Evolutionary conservation across 2,329 filamentous ascomycete genomes (phyloP), one percentile per base, ranked within the genome.

Genomic region (Penicillium sp.): DNA sequence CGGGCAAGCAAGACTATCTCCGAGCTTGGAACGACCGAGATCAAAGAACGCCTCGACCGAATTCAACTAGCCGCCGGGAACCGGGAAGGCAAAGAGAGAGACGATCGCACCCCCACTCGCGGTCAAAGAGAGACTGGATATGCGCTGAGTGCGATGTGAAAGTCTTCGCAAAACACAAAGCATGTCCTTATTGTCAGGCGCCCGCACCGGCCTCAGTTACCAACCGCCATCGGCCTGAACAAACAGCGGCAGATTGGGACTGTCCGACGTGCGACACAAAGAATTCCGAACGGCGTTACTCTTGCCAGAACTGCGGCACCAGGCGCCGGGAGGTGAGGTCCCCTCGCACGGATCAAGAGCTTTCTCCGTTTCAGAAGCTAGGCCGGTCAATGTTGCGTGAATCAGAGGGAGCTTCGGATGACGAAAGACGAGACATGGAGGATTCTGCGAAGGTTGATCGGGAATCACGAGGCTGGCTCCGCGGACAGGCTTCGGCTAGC

Each of bases 301-400:
- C 37, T 20, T 67, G 64, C 31, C 58, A 57, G 5, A 43, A 45
- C 35, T 67, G 64, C 45, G 45, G 51, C 13, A 48, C 48, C n/a
- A 43, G 51, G 13, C 51, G 53, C 13, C 55, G 60, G 7, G 47
- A 50, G 9, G 32, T 38, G 10, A 15, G 15, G 26, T n/a, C n/a
- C n/a, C n/a, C n/a, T n/a, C n/a, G n/a, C n/a, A n/a, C n/a, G n/a
- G n/a, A n/a, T n/a, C n/a, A n/a, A n/a, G n/a, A n/a, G n/a, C n/a
- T n/a, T n/a, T n/a, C 26, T 10, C 29, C 42, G 27, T 17, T 16
- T 13, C 20, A 18, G 13, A 39, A 21, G 6, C 14, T 33, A 35
- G 40, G 26, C 2, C 19, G 11, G 29, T 23, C 16, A 9, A 28
- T 5, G 6, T 14, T 26, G 10, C 4, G 23, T n/a, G 14, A 25